These are phyloP conservation scores for Gossypium arboreum DNA, from an alignment of 345 rosid species.

Conservation along the genomic window DNA sequence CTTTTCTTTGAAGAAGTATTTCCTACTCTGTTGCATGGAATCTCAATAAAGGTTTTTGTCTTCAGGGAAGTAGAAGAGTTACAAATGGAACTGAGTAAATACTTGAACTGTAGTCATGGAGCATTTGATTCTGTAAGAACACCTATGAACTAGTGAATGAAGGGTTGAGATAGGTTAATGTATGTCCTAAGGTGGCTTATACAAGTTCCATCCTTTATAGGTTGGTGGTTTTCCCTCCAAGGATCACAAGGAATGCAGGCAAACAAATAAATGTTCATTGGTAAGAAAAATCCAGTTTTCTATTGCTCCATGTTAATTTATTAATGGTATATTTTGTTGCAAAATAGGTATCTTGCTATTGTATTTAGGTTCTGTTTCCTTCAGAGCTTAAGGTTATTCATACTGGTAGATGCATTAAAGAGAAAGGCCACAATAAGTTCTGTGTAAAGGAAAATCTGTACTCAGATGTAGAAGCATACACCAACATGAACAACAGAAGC, in stretches of 20 bases:
- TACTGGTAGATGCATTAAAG: neutral
- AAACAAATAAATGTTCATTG: constrained; percentile 37
- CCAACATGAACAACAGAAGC: constrained; percentile 13
- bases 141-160: constrained; percentile 21
- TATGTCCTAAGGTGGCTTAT: constrained; percentile 19
- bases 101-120: constrained; percentile 35
- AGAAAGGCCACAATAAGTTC: neutral
- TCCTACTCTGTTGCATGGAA: constrained; percentile 8
- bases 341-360: neutral
- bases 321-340: neutral
- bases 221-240: constrained; percentile 30
- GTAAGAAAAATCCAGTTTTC: constrained; percentile 34
- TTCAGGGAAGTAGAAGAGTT: constrained; percentile 75
- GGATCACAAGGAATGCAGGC: constrained; percentile 41
- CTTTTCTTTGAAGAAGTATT: constrained; percentile 7
- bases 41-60: constrained; percentile 19
- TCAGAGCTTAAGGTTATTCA: neutral
- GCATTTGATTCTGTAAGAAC: constrained; percentile 48
- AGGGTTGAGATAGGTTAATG: constrained; percentile 15
- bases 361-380: neutral
- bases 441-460: constrained; percentile 1
- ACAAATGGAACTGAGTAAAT: constrained; percentile 42
- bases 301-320: constrained; percentile 7
- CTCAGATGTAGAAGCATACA: neutral
- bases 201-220: constrained; percentile 37